phyloP scores from a whole-genome alignment of 163 green algal species.

The Scenedesmus sp. region DNA sequence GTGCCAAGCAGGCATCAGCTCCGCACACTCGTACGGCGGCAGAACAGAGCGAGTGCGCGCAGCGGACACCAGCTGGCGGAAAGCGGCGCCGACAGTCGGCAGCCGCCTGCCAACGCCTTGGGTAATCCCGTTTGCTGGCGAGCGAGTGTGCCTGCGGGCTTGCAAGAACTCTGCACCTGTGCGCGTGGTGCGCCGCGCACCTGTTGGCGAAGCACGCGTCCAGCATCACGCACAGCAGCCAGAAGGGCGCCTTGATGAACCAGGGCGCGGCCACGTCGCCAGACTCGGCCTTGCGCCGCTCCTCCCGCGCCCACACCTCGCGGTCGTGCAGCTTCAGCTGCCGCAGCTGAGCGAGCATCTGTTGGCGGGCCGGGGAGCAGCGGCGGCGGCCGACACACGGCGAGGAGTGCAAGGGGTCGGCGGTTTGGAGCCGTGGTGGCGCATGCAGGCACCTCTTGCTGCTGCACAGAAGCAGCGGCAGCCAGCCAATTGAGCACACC shows the following conservation, averaged over 20 bases:
- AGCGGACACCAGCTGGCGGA: conserved; percentile 61
- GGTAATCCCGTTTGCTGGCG: too few species aligned
- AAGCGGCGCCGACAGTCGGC: too few species aligned
- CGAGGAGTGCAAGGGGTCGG: background rate
- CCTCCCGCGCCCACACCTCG: conserved; percentile 76
- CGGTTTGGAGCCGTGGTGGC: too few species aligned
- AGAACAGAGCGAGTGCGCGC: conserved; percentile 96
- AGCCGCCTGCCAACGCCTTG: too few species aligned
- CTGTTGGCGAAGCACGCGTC: conserved; percentile 85
- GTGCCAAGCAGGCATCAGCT: too few species aligned
- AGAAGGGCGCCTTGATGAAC: conserved; percentile 77
- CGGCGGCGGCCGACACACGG: too few species aligned
- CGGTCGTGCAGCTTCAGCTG: conserved; percentile 74
- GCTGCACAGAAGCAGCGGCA: too few species aligned
- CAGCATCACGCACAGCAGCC: conserved; percentile 83
- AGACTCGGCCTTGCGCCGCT: conserved; percentile 53
- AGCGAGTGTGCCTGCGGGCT: background rate
- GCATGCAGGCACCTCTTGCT: too few species aligned
- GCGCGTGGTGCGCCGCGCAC: conserved; percentile 24
- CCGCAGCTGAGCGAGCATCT: conserved; percentile 68
- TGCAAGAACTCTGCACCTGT: background rate
- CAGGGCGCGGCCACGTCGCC: conserved; percentile 66
- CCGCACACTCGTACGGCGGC: too few species aligned
- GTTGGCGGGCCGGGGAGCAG: background rate
- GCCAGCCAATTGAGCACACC: too few species aligned